Base-by-base conservation (phyloP, 805 yeast species). In the Kodamaea kakaduensis region DNA sequence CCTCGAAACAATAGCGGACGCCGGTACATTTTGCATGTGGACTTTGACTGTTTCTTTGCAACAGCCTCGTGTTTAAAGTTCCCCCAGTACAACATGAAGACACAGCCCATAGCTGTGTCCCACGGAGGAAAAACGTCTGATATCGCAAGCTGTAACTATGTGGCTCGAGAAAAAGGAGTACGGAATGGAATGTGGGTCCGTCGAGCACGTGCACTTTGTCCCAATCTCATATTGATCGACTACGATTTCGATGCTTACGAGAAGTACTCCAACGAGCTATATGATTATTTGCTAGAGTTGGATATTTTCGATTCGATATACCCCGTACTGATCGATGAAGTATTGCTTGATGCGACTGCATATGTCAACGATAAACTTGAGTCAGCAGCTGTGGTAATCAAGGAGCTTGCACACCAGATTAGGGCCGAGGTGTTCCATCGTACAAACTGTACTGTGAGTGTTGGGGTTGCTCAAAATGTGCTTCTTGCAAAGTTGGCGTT, bases 291-390 rank as follows among this genome's bases (percentile, higher is more conserved):
- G 31, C 38, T 77, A 1, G 55, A 61, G 0, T 51, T 62, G 0
- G 63, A 67, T 12, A 62, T 61, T 24, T 68, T 79, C 31, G 74
- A 66, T 42, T 44, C 56, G 6, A 64, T 88, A 2, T 67, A 79
- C 19, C 97, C 97, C 0, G 85, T 93, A 1, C 87, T 94, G 42
- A 79, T 93, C 3, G 97, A 93, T 56, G 98, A 93, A 52, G 96
- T 88, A 0, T 60, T 93, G n/a, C 52, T 86, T 7, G 95, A 86
- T 47, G 67, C 81, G 1, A 61, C 80, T 0, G 17, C 58, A 2
- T 43, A 52, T 23, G 52, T 54, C 16, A 45, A 45, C 5, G 24
- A 24, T 1, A 4, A 25, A 10, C 40, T 31, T 8, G 46, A 39
- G 9, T 30, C 39, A 6, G 7, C 29, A 10, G 25, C 16, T 4